phyloP scores from a whole-genome alignment of 345 rosid genomes.

The Balakata baccata region DNA sequence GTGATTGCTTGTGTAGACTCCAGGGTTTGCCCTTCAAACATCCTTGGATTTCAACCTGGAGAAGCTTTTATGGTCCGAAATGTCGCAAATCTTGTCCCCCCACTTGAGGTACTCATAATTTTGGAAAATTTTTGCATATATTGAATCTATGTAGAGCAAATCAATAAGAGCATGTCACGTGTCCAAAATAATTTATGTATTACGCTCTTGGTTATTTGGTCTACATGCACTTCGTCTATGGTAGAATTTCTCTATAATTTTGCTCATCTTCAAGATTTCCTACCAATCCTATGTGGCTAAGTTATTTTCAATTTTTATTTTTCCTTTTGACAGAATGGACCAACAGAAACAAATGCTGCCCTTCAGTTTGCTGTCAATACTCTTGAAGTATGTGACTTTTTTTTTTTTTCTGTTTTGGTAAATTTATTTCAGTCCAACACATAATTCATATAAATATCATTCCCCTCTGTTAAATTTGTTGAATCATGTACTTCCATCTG shows the following conservation, averaged over 20 bases:
- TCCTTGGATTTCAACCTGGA: conserved; percentile 37
- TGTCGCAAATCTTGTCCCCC: conserved; percentile 30
- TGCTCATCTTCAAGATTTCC: not conserved
- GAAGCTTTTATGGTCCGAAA: conserved; percentile 33
- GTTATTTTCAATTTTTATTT: not conserved
- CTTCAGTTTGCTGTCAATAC: conserved; percentile 34
- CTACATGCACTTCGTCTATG: too few species aligned
- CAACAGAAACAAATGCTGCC: conserved; percentile 35
- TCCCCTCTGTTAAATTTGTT: not conserved
- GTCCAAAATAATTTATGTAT: too few species aligned
- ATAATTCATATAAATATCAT: not conserved
- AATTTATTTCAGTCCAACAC: not conserved
- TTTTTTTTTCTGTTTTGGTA: not conserved
- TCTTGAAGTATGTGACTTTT: conserved; percentile 17
- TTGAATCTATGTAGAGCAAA: too few species aligned
- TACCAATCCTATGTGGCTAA: not conserved
- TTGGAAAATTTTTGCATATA: too few species aligned
- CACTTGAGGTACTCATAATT: conserved; percentile 18
- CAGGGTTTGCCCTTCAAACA: conserved; percentile 31
- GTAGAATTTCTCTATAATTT: too few species aligned
- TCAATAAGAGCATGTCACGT: too few species aligned
- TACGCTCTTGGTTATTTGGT: too few species aligned
- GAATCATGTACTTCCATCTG: not conserved
- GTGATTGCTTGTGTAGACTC: conserved; percentile 39
- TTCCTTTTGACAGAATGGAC: conserved; percentile 21